Evolutionary conservation across 2,329 filamentous ascomycete species (phyloP).

Genomic region (Knoxdaviesia proteae): DNA sequence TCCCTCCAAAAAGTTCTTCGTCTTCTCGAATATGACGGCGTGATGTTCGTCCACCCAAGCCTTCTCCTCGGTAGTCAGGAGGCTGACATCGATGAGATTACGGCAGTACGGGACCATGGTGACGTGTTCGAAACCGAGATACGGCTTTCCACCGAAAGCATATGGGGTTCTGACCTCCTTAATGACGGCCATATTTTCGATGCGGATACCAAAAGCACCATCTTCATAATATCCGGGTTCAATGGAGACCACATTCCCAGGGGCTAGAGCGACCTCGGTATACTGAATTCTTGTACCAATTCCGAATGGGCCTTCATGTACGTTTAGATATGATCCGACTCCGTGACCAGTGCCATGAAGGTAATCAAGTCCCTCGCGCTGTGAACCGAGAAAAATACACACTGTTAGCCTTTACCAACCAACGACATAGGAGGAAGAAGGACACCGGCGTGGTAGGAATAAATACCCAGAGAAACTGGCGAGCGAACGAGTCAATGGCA

Average conservation of each 20-base stretch:
- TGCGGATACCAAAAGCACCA: constrained; percentile 80
- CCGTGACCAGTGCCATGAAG: constrained; percentile 92
- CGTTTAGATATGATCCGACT: constrained; percentile 85
- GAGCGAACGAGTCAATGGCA: constrained; percentile 69
- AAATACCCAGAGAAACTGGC: constrained; percentile 76
- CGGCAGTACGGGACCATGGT: constrained; percentile 92
- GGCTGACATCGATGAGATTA: constrained; percentile 56
- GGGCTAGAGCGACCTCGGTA: constrained; percentile 67
- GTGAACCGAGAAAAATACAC: neutral
- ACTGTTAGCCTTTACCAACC: neutral
- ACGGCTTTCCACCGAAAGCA: constrained; percentile 83
- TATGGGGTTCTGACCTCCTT: constrained; percentile 71
- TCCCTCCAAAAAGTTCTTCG: constrained; percentile 50
- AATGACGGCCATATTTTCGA: constrained; percentile 89
- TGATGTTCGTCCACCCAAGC: constrained; percentile 79
- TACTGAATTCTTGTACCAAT: constrained; percentile 86
- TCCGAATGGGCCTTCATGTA: constrained; percentile 92
- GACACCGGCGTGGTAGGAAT: neutral
- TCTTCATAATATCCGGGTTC: constrained; percentile 97
- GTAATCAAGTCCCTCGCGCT: constrained; percentile 71
- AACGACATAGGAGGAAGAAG: neutral
- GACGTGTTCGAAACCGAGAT: constrained; percentile 86
- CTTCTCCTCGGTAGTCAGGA: constrained; percentile 57
- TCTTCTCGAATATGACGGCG: constrained; percentile 62
- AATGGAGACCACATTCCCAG: constrained; percentile 91